Evolutionary conservation across 768 basidiomycete species (phyloP).

Genomic region (Dentipellis fragilis): DNA sequence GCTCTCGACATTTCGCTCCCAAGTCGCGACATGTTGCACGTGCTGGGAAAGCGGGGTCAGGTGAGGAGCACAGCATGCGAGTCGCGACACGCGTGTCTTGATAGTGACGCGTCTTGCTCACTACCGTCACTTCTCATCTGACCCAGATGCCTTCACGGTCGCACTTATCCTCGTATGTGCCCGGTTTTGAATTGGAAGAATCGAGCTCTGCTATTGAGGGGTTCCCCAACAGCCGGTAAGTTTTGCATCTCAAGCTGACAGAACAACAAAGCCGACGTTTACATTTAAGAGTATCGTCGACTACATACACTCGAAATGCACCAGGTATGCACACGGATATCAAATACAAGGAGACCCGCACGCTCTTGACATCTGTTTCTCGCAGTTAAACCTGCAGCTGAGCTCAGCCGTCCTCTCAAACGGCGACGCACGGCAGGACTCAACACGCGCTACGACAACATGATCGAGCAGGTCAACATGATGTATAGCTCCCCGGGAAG

Average conservation of each 20-base stretch:
- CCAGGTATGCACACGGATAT: not conserved
- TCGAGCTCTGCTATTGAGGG: slow-evolving; percentile 1
- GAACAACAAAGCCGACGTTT: not conserved
- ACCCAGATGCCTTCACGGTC: not conserved
- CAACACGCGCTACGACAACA: slow-evolving; percentile 55
- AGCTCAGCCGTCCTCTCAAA: slow-evolving; percentile 23
- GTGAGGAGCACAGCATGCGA: not conserved
- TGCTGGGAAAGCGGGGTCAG: not conserved
- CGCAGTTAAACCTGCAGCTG: not conserved
- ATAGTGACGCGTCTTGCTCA: not conserved
- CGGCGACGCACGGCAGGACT: slow-evolving; percentile 38
- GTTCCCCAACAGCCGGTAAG: slow-evolving; percentile 10
- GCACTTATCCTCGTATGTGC: not conserved
- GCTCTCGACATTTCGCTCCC: not conserved
- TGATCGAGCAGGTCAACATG: slow-evolving; percentile 52
- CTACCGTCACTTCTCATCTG: not conserved
- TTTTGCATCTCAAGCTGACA: not conserved
- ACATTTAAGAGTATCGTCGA: not conserved
- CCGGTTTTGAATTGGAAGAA: not conserved
- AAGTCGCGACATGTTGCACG: not conserved
- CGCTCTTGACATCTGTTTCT: not conserved
- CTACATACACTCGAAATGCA: not conserved
- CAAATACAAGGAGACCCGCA: not conserved
- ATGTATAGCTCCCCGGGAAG: slow-evolving; percentile 15
- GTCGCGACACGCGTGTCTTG: not conserved